phyloP scores from a whole-genome alignment of 2,329 filamentous ascomycete species.

The Aspergillus aculeatinus region DNA sequence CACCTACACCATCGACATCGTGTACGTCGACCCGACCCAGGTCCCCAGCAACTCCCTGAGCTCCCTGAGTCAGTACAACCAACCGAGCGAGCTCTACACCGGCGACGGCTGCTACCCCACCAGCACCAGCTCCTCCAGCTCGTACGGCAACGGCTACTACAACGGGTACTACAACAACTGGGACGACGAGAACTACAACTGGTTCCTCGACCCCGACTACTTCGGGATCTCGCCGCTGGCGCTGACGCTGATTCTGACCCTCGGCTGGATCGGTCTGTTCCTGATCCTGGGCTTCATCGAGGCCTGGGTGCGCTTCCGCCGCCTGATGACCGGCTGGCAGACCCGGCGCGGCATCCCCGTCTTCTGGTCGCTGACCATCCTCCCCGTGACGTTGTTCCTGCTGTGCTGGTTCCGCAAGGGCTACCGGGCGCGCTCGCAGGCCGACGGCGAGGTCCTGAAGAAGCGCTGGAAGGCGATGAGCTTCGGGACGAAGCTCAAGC shows the following conservation, averaged over 20 bases:
- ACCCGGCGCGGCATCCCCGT: conserved; percentile 33
- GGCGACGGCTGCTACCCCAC: conserved; percentile 15
- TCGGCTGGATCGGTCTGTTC: conserved; percentile 30
- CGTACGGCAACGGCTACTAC: conserved; percentile 1
- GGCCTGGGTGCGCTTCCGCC: conserved; percentile 32
- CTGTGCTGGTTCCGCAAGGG: conserved; percentile 29
- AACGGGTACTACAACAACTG: conserved; percentile 5
- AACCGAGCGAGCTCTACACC: conserved; percentile 18
- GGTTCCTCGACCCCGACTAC: conserved; percentile 24
- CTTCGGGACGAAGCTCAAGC: conserved; percentile 24
- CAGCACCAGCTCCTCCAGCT: background rate
- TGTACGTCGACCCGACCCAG: conserved; percentile 31
- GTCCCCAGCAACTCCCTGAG: conserved; percentile 22
- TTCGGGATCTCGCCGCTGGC: conserved; percentile 27
- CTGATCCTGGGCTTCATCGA: conserved; percentile 32
- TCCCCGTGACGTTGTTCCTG: conserved; percentile 23
- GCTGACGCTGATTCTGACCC: conserved; percentile 23
- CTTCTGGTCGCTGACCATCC: conserved; percentile 27
- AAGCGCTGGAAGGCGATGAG: conserved; percentile 28
- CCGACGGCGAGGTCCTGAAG: conserved; percentile 26
- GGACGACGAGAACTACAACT: conserved; percentile 17
- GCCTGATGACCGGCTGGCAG: conserved; percentile 36
- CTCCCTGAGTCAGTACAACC: conserved; percentile 21
- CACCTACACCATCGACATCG: conserved; percentile 26
- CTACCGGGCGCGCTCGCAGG: conserved; percentile 27